Evolutionary conservation across 495 filamentous ascomycete species (phyloP), one percentile per base, ranked within the genome.

Genomic region (Xylaria venustula): DNA sequence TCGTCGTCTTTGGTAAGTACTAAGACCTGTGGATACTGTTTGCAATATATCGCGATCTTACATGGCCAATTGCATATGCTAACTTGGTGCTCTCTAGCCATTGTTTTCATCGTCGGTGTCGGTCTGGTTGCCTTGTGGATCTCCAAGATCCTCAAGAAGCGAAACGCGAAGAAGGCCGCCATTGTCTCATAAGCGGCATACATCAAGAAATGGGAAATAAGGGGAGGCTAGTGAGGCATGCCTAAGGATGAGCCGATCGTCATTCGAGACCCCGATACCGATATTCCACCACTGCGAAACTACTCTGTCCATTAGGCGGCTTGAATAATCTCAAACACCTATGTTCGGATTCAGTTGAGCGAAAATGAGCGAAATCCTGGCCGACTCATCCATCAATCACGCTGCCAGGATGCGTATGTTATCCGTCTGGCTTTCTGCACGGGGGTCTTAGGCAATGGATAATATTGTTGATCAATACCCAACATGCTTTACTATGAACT

Each of bases 61-160:
- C 2, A 19, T 20, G 6, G 23, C 42, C 14, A 22, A 20, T n/a
- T n/a, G 17, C 36, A 6, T 53, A n/a, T 55, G 44, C 53, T 62
- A 42, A 62, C 60, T 45, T 11, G 20, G 17, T 1, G 11, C 1
- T 34, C 22, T 2, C 28, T 62, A 56, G 52, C 60, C 26, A 81
- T 86, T 61, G 76, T 85, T 61, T 81, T 77, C 66, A 62, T 83
- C 50, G 81, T 87, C 66, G 77, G 48, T 46, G 60, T 78, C 57
- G 74, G 79, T 55, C 66, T 87, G 41, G 59, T 79, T 46, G 54
- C 55, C 12, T 71, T 86, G 32, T 75, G 71, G 67, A 74, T 84
- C 64, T 70, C 71, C 62, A 81, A 76, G 70, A 66, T 67, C 64
- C 5, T 80, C 7, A 50, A 67, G 2, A 75, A 71, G 54, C 72